Base-by-base conservation (phyloP, 805 yeast genomes). In the Barnettozyma pratensis region DNA sequence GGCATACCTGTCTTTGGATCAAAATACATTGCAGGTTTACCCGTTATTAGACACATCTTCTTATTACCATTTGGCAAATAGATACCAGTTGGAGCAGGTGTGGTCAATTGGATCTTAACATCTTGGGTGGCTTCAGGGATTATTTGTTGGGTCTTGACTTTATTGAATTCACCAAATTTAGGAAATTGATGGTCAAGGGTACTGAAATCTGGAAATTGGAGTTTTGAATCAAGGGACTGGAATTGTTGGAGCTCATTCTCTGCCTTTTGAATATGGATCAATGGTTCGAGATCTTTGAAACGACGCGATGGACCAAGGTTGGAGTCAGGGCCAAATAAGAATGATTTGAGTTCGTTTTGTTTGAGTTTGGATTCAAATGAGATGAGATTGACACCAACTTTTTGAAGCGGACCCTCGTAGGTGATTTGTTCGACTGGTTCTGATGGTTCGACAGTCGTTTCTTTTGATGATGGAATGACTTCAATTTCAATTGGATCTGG, bases 1-100 rank as follows among this genome's bases (percentile, higher is more conserved):
- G 96, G 95, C 45, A 94, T 78, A 36, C 96, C 96, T 30, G 85
- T 81, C 36, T 79, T 75, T 0, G 98, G 98, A 70, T 92, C 98
- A 54, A 85, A 82, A 65, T 88, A 92, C 59, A 80, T 77, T 14
- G 94, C 96, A 42, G 81, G 83, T 44, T 76, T 76, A 3, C 96
- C 96, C 3, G 89, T 81, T 40, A 91, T 81, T 28, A 83, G 70
- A 73, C 96, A 85, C 66, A 80, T 77, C 58, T 74, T 72, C 64
- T 80, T 82, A 45, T 74, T 74, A 30, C 87, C 89, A 63, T 74
- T 87, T 38, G 89, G 85, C 49, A 85, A 69, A 53, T 82, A 77
- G 31, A 85, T 80, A 14, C 92, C 92, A 4, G 81, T 72, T 3
- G 92, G 94, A 1, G 92, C 85, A 47, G 80, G 81, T 0, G 92